Evolutionary conservation across 2,329 filamentous ascomycete species (phyloP), one percentile per base, ranked within the genome.

Genomic region (Exophiala mesophila): DNA sequence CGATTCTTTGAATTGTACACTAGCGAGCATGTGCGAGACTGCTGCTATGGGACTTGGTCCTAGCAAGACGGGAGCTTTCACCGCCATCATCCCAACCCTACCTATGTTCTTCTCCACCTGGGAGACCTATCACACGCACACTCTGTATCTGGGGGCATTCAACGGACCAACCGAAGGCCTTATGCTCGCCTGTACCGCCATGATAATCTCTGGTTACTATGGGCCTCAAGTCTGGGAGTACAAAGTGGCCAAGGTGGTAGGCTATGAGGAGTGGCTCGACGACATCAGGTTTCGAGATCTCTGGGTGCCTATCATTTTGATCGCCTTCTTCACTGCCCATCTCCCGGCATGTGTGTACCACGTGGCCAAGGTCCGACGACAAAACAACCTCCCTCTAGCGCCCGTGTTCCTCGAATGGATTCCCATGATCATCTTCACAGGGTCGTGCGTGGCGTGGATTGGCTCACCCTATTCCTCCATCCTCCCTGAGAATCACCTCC

Each of bases 101-200:
- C 87, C 92, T 47, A 98, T 98, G 92, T 98, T 95, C 73, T 96
- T 98, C 69, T 96, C 90, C 3, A 98, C 92, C 2, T 98, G 92
- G 92, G 92, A 98, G 69, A 98, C 92, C 1, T 98, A 96, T 64
- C 92, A 98, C 67, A 96, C 92, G 4, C 92, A 98, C 64, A 97
- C 92, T 0, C 72, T 98, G 4, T 98, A 95, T 65, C 80, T 98
- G 9, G 92, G 92, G 41, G 88, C 90, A 63, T 85, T 98, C 77
- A 98, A 98, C 63, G 92, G 92, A 1, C 92, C 92, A 2, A 98
- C 92, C 58, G 92, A 98, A 70, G 92, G 92, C 15, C 72, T 98
- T 23, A 81, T 97, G 39, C 82, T 98, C 51, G 92, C 89, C 18
- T 89, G 87, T 60, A 66, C 71, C 38, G 78, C 96, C 59, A 97